A percentile compares a stretch with the other conserved stretches of the same genome.
Evolutionary conservation across 768 basidiomycete species (phyloP).

Genomic region (Auriscalpium vulgare): DNA sequence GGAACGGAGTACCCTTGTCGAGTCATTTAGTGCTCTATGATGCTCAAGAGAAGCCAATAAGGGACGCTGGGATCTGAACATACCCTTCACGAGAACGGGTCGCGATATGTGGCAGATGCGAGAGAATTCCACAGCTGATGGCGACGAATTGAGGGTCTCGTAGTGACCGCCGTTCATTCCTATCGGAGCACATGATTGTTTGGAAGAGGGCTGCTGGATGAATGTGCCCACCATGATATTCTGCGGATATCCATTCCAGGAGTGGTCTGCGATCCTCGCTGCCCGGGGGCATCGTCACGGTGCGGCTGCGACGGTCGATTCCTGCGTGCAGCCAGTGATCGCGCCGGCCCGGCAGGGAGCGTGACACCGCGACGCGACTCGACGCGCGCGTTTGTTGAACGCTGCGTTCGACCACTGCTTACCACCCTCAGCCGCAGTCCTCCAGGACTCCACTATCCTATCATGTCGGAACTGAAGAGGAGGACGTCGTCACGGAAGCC

Average conservation of each 20-base stretch:
- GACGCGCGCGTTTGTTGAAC: neutral
- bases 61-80: neutral
- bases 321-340: no score
- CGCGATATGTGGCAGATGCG: slow-evolving; percentile 59
- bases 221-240: slow-evolving; percentile 25
- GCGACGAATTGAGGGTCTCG: slow-evolving; percentile 43
- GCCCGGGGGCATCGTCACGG: neutral
- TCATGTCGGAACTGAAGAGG: neutral
- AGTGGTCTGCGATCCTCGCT: neutral
- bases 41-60: neutral
- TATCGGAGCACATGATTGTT: slow-evolving; percentile 16
- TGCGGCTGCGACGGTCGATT: no score
- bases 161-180: slow-evolving; percentile 53
- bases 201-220: no score
- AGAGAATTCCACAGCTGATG: slow-evolving; percentile 62
- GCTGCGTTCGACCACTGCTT: neutral
- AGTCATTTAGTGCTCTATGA: slow-evolving; percentile 2
- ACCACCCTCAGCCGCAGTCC: neutral
- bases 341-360: neutral
- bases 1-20: slow-evolving; percentile 39
- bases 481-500: neutral
- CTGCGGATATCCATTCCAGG: slow-evolving; percentile 29
- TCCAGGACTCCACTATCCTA: neutral
- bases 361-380: neutral
- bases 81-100: slow-evolving; percentile 70